These are phyloP conservation scores for Dendrobium chrysotoxum DNA, from an alignment of 106 monocot species.

Conservation along the genomic window DNA sequence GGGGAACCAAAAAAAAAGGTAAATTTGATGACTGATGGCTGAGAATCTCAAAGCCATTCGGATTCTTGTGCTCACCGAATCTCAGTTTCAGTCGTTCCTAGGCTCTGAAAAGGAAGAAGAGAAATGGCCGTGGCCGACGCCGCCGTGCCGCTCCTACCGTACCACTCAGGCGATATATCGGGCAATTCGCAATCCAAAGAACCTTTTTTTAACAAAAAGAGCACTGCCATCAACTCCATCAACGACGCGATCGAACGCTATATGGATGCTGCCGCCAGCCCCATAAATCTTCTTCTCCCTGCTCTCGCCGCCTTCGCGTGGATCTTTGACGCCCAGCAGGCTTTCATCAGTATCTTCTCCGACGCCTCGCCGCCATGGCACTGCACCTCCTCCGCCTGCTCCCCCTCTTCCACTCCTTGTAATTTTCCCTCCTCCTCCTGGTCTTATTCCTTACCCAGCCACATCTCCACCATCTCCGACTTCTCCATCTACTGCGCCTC, in stretches of 20 bases:
- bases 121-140: no score
- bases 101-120: no score
- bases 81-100: no score
- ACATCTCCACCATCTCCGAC: slow-evolving; percentile 19
- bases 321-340: slow-evolving; percentile 21
- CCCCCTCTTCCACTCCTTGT: slow-evolving; percentile 22
- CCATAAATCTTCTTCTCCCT: slow-evolving; percentile 15
- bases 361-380: slow-evolving; percentile 50
- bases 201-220: no score
- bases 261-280: slow-evolving; percentile 2
- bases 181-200: no score
- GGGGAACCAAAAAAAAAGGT: no score
- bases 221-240: not conserved
- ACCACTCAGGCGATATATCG: no score
- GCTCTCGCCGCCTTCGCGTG: slow-evolving; percentile 13
- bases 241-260: slow-evolving; percentile 11
- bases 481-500: slow-evolving; percentile 16
- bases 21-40: no score
- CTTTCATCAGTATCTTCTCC: slow-evolving; percentile 60
- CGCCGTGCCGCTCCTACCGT: no score
- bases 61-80: no score
- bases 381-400: slow-evolving; percentile 19
- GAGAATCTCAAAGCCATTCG: no score
- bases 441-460: slow-evolving; percentile 27
- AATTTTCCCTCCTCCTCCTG: slow-evolving; percentile 28